A percentile compares a stretch with the other conserved stretches of the same genome.
Conservation (phyloP, 441 rosid genomes). For the Gossypium lobatum region DNA sequence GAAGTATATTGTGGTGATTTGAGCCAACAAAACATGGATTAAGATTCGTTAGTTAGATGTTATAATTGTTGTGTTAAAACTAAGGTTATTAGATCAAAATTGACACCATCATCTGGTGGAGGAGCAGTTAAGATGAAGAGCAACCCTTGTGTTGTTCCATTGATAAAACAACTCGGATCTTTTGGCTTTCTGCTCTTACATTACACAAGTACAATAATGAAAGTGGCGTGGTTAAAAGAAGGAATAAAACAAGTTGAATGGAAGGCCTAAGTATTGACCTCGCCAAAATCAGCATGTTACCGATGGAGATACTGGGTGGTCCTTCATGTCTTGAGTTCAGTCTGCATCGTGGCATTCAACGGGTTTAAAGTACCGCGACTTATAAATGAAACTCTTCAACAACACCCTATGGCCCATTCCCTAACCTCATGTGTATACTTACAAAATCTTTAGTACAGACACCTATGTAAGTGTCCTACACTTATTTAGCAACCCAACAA, state of each 20-base stretch:
- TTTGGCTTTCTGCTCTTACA: background rate
- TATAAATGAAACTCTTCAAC: background rate
- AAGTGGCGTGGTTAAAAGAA: background rate
- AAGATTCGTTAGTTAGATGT: background rate
- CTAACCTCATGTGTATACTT: background rate
- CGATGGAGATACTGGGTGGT: background rate
- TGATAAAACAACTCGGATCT: background rate
- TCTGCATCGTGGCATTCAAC: background rate
- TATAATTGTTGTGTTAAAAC: background rate
- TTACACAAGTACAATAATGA: background rate
- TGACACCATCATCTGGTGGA: too few relatives aligned
- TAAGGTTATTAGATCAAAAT: background rate
- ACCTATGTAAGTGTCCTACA: constrained; percentile 2
- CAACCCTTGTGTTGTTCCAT: background rate
- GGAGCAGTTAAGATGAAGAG: too few relatives aligned
- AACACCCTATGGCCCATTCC: constrained; percentile 11
- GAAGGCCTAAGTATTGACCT: background rate
- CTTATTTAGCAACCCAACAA: background rate
- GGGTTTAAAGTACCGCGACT: background rate
- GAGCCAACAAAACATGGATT: constrained; percentile 1
- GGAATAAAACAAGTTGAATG: background rate
- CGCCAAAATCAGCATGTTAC: background rate
- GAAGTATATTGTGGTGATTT: background rate
- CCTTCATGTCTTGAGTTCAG: constrained; percentile 4
- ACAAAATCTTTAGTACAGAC: background rate